A percentile compares a stretch with the other conserved stretches of the same genome.
These are phyloP conservation scores for Cinnamomum micranthum DNA, from an alignment of 164 flowering plant genomes.

Conservation along the genomic window DNA sequence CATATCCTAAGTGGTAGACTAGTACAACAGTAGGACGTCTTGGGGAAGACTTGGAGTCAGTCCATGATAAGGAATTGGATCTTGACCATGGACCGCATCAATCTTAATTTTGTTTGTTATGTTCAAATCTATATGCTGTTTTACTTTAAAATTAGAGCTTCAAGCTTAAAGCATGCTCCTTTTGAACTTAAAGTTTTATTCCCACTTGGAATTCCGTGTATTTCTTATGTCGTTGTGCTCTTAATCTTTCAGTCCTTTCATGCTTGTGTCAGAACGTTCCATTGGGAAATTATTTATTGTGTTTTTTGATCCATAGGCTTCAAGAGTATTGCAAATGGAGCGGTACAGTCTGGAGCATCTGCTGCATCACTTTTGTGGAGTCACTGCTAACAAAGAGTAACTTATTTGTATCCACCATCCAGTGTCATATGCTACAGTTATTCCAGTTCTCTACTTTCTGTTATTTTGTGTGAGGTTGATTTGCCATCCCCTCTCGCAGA, in stretches of 20 bases:
- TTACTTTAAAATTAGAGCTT: not conserved
- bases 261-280: not conserved
- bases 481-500: constrained; percentile 35
- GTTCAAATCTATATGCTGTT: not conserved
- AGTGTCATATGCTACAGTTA: not conserved
- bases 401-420: not conserved
- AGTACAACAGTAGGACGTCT: too few relatives aligned
- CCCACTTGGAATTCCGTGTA: not conserved
- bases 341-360: constrained; percentile 88
- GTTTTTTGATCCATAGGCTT: constrained; percentile 54
- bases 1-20: too few relatives aligned
- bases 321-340: constrained; percentile 81
- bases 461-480: not conserved
- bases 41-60: too few relatives aligned
- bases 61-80: too few relatives aligned
- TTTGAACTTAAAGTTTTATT: not conserved
- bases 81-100: too few relatives aligned
- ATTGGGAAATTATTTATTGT: constrained; percentile 4
- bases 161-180: not conserved
- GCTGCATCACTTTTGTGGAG: constrained; percentile 74
- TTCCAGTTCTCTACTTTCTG: not conserved
- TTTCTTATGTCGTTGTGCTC: not conserved
- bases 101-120: not conserved
- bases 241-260: not conserved
- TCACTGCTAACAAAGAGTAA: constrained; percentile 95